phyloP scores from a whole-genome alignment of 164 flowering plant genomes.

The Piper betle region DNA sequence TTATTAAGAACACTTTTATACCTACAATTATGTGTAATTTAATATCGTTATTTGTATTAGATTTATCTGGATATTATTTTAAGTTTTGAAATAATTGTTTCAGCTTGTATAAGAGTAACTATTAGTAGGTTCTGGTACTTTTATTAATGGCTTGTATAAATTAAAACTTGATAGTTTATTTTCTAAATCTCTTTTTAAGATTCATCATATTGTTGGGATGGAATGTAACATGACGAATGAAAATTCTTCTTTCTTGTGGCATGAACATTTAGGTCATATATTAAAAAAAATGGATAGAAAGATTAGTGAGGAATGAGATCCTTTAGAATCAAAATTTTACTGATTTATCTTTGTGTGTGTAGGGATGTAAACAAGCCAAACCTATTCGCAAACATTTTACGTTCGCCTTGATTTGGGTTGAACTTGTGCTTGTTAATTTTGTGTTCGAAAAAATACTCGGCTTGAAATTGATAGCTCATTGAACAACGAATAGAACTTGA shows the following conservation, averaged over 20 bases:
- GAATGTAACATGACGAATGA: conserved; percentile 4
- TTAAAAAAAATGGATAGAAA: conserved; percentile 8
- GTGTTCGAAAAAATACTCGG: too few relatives aligned
- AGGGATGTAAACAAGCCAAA: too few relatives aligned
- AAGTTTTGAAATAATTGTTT: neutral
- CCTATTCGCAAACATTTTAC: too few relatives aligned
- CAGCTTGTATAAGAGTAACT: conserved; percentile 6
- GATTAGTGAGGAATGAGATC: conserved; percentile 7
- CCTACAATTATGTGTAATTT: neutral
- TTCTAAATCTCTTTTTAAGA: conserved; percentile 4
- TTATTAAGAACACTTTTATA: too few relatives aligned
- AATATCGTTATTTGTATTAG: neutral
- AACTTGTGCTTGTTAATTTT: too few relatives aligned
- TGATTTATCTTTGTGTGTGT: too few relatives aligned
- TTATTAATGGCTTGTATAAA: conserved; percentile 12
- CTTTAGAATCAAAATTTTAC: conserved; percentile 7
- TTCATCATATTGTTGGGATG: conserved; percentile 9
- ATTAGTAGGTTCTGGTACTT: conserved; percentile 9
- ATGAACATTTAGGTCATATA: conserved; percentile 10
- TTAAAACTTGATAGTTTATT: conserved; percentile 2
- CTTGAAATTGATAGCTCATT: too few relatives aligned
- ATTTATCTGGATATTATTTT: too few relatives aligned
- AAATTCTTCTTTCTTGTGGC: conserved; percentile 10
- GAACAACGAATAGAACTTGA: too few relatives aligned
- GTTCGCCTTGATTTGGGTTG: too few relatives aligned